These are phyloP conservation scores for Curvularia hawaiiensis DNA, from an alignment of 2,329 filamentous ascomycete species.

Conservation along the genomic window DNA sequence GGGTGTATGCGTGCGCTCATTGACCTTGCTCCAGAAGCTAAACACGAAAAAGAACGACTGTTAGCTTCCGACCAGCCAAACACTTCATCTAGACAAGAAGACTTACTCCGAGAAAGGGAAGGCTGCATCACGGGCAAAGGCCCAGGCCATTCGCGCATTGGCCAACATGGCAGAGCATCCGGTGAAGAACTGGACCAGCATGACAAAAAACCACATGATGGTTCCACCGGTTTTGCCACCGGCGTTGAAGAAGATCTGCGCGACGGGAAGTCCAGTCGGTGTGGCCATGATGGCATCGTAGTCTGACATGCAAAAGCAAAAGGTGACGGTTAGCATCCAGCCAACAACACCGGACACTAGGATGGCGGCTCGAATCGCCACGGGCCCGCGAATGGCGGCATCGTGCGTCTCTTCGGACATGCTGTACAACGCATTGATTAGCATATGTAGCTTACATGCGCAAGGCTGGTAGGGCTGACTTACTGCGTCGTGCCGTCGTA, in stretches of 20 bases:
- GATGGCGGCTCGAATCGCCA: constrained; percentile 65
- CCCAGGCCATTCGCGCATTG: constrained; percentile 67
- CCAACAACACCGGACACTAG: constrained; percentile 64
- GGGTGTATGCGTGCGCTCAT: constrained; percentile 61
- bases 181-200: constrained; percentile 69
- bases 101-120: constrained; percentile 63
- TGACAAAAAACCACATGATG: constrained; percentile 65
- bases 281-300: constrained; percentile 61
- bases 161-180: constrained; percentile 68
- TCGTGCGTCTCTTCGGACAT: constrained; percentile 72
- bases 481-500: constrained; percentile 70
- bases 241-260: constrained; percentile 63
- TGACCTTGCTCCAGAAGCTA: constrained; percentile 60
- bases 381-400: constrained; percentile 63
- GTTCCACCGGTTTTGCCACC: constrained; percentile 62
- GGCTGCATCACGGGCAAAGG: constrained; percentile 64
- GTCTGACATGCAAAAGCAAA: constrained; percentile 67
- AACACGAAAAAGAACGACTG: background rate
- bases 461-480: constrained; percentile 29
- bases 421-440: constrained; percentile 42
- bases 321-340: constrained; percentile 67
- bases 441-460: constrained; percentile 24
- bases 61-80: constrained; percentile 20
- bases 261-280: constrained; percentile 65
- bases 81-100: background rate